A percentile compares a stretch with the other conserved stretches of the same genome.
These are phyloP conservation scores for Neonectria ditissima DNA, from an alignment of 2,329 filamentous ascomycete genomes.

Conservation along the genomic window DNA sequence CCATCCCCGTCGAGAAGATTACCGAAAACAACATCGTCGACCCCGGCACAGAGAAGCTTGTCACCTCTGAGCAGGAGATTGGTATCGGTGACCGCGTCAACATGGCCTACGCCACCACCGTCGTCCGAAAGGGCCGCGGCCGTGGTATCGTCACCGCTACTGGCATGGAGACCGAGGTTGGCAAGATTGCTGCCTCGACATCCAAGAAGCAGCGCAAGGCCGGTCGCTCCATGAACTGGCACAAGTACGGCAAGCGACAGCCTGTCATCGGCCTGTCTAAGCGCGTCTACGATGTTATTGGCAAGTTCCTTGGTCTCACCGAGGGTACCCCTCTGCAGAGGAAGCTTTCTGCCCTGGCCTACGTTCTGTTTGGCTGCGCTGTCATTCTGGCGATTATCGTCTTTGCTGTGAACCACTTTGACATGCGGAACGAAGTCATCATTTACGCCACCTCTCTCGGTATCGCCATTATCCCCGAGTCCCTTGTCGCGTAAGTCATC, in stretches of 20 bases:
- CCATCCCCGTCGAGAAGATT: constrained; percentile 76
- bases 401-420: constrained; percentile 67
- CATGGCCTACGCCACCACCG: constrained; percentile 80
- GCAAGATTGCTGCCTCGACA: constrained; percentile 72
- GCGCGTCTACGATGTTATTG: constrained; percentile 61
- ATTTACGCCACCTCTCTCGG: constrained; percentile 70
- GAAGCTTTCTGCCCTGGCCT: constrained; percentile 81
- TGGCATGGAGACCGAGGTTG: constrained; percentile 78
- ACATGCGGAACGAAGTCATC: constrained; percentile 63
- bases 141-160: constrained; percentile 79
- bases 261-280: constrained; percentile 60
- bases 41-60: constrained; percentile 60
- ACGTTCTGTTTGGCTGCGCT: constrained; percentile 80
- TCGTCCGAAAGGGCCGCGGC: constrained; percentile 78
- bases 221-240: constrained; percentile 64
- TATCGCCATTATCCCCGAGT: constrained; percentile 73
- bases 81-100: constrained; percentile 80
- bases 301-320: constrained; percentile 70
- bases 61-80: constrained; percentile 61
- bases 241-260: constrained; percentile 64
- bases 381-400: constrained; percentile 68
- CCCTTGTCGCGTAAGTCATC: constrained; percentile 68
- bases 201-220: constrained; percentile 67
- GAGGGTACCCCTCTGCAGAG: constrained; percentile 83
- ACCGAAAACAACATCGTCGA: constrained; percentile 61